Conservation (phyloP, 2,329 filamentous ascomycete species). For the Trichoderma sp. region DNA sequence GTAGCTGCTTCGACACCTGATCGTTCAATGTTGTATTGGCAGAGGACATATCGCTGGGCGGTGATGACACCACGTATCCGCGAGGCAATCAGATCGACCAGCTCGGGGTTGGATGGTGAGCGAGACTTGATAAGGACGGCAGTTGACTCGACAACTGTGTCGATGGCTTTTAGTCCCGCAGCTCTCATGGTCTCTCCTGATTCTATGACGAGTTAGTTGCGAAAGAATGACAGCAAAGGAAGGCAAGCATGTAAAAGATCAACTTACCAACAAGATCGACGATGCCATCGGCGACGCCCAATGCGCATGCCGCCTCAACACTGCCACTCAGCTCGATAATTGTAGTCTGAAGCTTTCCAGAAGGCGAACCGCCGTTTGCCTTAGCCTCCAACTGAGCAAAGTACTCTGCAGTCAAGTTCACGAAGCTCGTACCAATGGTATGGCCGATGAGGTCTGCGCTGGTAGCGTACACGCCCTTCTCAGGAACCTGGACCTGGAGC, state of each 20-base stretch:
- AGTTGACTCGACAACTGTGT: slow-evolving; percentile 84
- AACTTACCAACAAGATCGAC: slow-evolving; percentile 90
- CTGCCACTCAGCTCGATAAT: slow-evolving; percentile 94
- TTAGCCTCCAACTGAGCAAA: slow-evolving; percentile 73
- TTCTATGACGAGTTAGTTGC: slow-evolving; percentile 52
- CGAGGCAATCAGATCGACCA: slow-evolving; percentile 80
- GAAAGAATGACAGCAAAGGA: neutral
- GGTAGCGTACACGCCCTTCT: slow-evolving; percentile 69
- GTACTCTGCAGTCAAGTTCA: slow-evolving; percentile 76
- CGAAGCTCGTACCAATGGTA: slow-evolving; percentile 95
- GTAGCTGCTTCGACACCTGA: slow-evolving; percentile 63
- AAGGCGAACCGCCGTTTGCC: slow-evolving; percentile 32
- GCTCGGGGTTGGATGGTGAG: slow-evolving; percentile 71
- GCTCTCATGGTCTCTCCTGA: slow-evolving; percentile 98
- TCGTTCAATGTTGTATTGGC: slow-evolving; percentile 91
- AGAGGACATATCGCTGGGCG: slow-evolving; percentile 89
- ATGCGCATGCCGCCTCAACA: slow-evolving; percentile 92
- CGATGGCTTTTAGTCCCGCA: slow-evolving; percentile 88
- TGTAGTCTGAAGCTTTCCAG: slow-evolving; percentile 69
- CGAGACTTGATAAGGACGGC: slow-evolving; percentile 92
- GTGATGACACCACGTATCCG: slow-evolving; percentile 93
- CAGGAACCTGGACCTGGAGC: slow-evolving; percentile 94
- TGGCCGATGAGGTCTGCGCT: slow-evolving; percentile 81
- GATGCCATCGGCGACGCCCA: slow-evolving; percentile 95
- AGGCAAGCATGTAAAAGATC: neutral